Evolutionary conservation across 2,329 filamentous ascomycete genomes (phyloP), one percentile per base, ranked within the genome.

Genomic region (Raffaelea arxii): DNA sequence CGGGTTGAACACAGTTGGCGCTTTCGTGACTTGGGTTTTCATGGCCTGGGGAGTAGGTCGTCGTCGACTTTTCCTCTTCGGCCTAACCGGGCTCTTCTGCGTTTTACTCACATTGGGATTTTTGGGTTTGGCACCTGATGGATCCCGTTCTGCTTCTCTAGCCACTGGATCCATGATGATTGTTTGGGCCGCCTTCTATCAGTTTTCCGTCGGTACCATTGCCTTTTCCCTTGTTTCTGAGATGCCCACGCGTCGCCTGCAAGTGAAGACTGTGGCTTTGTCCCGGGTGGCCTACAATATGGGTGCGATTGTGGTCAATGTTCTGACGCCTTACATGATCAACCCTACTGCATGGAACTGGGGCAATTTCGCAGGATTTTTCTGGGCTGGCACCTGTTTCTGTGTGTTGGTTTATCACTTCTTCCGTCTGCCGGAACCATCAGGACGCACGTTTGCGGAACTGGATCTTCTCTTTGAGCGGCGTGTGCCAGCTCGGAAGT

Each of bases 271-370:
- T 0, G 84, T 54, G 16, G 52, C 51, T 4, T 39, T 55, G 9
- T 50, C 51, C 22, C 51, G 52, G 7, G 50, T 43, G n/a, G 46
- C 53, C 3, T 54, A 53, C 71, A 90, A 91, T 58, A 69, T 94
- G 43, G 84, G 90, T 38, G 83, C 78, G 52, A 94, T 96, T 54
- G 67, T 94, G 56, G 86, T 81, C 59, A 82, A 80, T 43, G 82
- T 94, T 4, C 65, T 95, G 35, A 94, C 87, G 0, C 89, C 89
- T 0, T 94, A 94, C 66, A 94, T 95, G 89, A 74, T 94, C 36
- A 95, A 95, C 65, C 87, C 89, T 0, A 74, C 71, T 1, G 84
- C 80, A 0, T 95, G 90, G 89, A 71, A 94, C 64, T 95, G 88
- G 89, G 74, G 78, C 50, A 92, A 91, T 65, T 92, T 77, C 56